Percentiles rank a stretch among this genome's conserved stretches.
Conservation (phyloP, 2,329 filamentous ascomycete species). For the Exophiala alcalophila region DNA sequence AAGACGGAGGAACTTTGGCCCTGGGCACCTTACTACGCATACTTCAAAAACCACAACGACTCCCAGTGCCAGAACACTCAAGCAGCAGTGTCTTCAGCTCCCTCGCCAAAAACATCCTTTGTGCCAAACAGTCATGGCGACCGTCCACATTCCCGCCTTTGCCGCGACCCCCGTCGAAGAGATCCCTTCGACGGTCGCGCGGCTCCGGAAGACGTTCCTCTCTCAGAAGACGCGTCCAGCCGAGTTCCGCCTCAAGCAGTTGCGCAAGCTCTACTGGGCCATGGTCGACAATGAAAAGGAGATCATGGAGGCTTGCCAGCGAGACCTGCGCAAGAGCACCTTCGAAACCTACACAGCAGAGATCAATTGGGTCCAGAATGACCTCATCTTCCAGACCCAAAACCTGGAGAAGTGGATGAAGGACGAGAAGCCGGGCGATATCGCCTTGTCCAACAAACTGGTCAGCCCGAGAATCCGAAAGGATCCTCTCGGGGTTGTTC, state of each 20-base stretch:
- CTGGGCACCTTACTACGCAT: too few species aligned
- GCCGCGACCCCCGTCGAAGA: conserved; percentile 62
- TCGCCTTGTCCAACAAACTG: conserved; percentile 64
- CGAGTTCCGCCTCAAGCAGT: conserved; percentile 77
- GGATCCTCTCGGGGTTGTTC: conserved; percentile 77
- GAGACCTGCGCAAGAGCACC: conserved; percentile 73
- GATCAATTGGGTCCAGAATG: conserved; percentile 73
- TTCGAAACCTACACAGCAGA: conserved; percentile 75
- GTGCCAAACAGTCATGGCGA: conserved; percentile 32
- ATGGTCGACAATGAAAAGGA: conserved; percentile 72
- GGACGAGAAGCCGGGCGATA: conserved; percentile 72
- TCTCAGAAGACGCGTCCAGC: conserved; percentile 78
- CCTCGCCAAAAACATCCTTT: too few species aligned
- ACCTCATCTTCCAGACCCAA: conserved; percentile 73
- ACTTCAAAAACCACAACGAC: conserved; percentile 49
- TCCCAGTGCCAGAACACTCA: conserved; percentile 37
- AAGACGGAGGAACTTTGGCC: too few species aligned
- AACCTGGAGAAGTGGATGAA: conserved; percentile 78
- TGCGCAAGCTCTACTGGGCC: conserved; percentile 94
- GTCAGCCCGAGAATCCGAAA: conserved; percentile 76
- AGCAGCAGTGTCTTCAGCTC: too few species aligned
- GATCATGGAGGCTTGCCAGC: conserved; percentile 69
- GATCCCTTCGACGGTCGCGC: conserved; percentile 61
- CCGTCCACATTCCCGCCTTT: conserved; percentile 45
- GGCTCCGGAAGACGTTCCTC: conserved; percentile 66